phyloP scores from a whole-genome alignment of 495 filamentous ascomycete species.

The Talaromyces proteolyticus region DNA sequence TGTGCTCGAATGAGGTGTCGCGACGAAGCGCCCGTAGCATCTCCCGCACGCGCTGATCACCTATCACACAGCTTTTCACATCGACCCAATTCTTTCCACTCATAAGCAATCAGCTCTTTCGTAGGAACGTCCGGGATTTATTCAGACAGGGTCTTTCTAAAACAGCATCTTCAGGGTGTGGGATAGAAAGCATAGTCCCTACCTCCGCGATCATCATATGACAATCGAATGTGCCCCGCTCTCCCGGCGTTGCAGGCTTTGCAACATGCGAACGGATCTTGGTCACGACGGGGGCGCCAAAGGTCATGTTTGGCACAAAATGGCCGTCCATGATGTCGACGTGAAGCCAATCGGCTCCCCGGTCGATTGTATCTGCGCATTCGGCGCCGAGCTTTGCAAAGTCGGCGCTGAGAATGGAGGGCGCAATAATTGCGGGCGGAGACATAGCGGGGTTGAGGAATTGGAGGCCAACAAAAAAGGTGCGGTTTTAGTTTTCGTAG shows the following conservation, averaged over 20 bases:
- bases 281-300: conserved; percentile 88
- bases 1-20: not conserved
- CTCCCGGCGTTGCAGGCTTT: conserved; percentile 47
- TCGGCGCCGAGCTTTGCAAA: conserved; percentile 81
- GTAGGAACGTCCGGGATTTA: too few species aligned
- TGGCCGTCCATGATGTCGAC: conserved; percentile 96
- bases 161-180: not conserved
- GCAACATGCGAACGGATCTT: conserved; percentile 85
- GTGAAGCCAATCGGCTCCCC: conserved; percentile 74
- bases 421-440: conserved; percentile 88
- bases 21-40: conserved; percentile 1
- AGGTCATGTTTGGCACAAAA: conserved; percentile 98
- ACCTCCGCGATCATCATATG: conserved; percentile 99
- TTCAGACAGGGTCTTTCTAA: too few species aligned
- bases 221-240: conserved; percentile 93
- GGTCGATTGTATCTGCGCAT: conserved; percentile 73
- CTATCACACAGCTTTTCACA: not conserved
- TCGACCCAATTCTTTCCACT: not conserved
- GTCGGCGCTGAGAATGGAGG: conserved; percentile 94
- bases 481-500: too few species aligned
- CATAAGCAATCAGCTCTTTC: not conserved
- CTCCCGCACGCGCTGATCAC: not conserved
- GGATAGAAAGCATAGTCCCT: conserved; percentile 2
- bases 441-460: conserved; percentile 65
- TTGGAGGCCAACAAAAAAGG: too few species aligned